These are phyloP conservation scores for Mitragyna speciosa DNA, from an alignment of 257 asterid genomes.

Conservation along the genomic window DNA sequence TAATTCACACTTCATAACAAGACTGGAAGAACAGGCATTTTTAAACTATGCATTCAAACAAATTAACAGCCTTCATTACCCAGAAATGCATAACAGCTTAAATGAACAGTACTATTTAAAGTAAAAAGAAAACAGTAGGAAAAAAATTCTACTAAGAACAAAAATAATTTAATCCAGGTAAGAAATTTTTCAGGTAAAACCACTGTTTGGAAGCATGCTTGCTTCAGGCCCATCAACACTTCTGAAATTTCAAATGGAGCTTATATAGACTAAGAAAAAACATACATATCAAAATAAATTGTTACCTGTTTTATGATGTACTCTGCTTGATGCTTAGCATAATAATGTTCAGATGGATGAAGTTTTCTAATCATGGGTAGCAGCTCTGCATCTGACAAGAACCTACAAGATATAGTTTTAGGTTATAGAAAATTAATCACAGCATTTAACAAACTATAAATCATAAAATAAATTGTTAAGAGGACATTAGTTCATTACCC, in stretches of 20 bases:
- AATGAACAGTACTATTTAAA: neutral
- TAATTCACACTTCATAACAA: neutral
- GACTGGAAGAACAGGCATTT: neutral
- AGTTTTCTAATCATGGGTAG: constrained; percentile 78
- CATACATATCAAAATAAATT: neutral
- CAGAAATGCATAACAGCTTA: neutral
- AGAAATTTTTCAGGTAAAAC: neutral
- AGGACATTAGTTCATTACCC: constrained; percentile 38
- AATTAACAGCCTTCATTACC: neutral
- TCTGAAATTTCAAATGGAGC: neutral
- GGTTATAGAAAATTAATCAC: constrained; percentile 12
- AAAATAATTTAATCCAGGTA: neutral
- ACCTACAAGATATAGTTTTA: constrained; percentile 40
- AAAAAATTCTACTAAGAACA: neutral
- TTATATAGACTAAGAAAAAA: neutral
- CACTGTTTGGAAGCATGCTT: neutral
- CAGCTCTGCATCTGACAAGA: constrained; percentile 71
- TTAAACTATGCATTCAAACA: neutral
- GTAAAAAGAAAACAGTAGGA: neutral
- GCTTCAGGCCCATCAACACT: neutral
- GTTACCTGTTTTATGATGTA: constrained; percentile 88
- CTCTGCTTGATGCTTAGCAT: constrained; percentile 86
- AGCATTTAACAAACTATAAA: constrained; percentile 6
- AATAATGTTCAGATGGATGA: constrained; percentile 86
- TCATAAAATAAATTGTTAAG: constrained; percentile 3